phyloP scores from a whole-genome alignment of 192 early-diverging fungal genomes.

The Chytriomyces sp. region DNA sequence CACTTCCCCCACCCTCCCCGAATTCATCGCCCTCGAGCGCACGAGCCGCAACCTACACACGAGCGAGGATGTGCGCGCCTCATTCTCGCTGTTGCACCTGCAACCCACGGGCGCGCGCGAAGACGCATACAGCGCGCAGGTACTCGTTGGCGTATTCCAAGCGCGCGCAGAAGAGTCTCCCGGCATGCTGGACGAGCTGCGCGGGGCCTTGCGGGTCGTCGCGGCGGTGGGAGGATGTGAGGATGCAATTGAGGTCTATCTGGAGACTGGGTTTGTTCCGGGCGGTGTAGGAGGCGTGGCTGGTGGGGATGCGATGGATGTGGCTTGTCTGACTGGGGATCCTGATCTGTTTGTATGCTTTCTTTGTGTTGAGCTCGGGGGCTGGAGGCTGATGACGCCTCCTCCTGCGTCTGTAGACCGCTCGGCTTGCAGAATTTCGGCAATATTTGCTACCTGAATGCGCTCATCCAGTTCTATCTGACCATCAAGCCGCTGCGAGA shows the following conservation, averaged over 20 bases:
- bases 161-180: not conserved
- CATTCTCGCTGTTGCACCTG: slow-evolving; percentile 15
- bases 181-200: not conserved
- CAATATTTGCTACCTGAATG: slow-evolving; percentile 31
- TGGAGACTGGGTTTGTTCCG: slow-evolving; percentile 22
- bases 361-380: not conserved
- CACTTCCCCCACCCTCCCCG: not conserved
- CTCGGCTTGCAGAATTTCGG: slow-evolving; percentile 30
- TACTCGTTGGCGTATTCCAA: slow-evolving; percentile 1
- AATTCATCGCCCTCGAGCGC: slow-evolving; percentile 25
- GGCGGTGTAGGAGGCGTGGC: not conserved
- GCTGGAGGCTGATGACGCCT: not conserved
- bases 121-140: not conserved
- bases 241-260: slow-evolving; percentile 16
- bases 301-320: not conserved
- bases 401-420: slow-evolving; percentile 10
- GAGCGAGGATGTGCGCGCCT: not conserved
- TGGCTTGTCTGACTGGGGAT: not conserved
- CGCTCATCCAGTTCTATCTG: slow-evolving; percentile 24
- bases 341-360: not conserved
- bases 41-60: slow-evolving; percentile 4
- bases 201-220: not conserved
- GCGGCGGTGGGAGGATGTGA: slow-evolving; percentile 13
- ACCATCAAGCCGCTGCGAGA: slow-evolving; percentile 27
- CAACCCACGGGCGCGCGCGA: not conserved